These are phyloP conservation scores for Barnettozyma salicaria DNA, from an alignment of 805 yeast genomes.

Conservation along the genomic window DNA sequence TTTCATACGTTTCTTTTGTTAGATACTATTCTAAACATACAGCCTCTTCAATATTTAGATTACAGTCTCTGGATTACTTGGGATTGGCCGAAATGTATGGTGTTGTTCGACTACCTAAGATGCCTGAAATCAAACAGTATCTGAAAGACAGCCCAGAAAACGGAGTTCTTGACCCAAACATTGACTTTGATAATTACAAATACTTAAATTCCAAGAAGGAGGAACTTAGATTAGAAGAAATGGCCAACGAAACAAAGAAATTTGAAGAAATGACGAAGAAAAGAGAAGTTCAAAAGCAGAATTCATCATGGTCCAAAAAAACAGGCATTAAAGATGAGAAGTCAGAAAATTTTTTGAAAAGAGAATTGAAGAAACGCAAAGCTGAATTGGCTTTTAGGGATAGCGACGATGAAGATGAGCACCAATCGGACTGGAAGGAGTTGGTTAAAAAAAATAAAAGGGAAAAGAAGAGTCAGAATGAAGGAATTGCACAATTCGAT, in stretches of 20 bases:
- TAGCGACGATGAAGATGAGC: constrained; percentile 32
- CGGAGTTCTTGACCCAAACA: constrained; percentile 55
- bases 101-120: constrained; percentile 74
- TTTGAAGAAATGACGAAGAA: constrained; percentile 26
- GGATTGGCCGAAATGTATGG: constrained; percentile 76
- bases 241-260: constrained; percentile 38
- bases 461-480: constrained; percentile 37
- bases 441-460: constrained; percentile 60
- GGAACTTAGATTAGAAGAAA: constrained; percentile 48
- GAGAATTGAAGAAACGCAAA: constrained; percentile 38
- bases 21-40: constrained; percentile 83
- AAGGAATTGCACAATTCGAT: constrained; percentile 56
- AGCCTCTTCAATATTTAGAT: constrained; percentile 81
- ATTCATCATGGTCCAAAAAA: constrained; percentile 33
- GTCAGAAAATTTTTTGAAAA: constrained; percentile 55
- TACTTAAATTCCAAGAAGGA: constrained; percentile 67
- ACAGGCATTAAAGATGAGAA: constrained; percentile 43
- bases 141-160: constrained; percentile 48
- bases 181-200: constrained; percentile 50
- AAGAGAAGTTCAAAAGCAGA: constrained; percentile 25
- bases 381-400: constrained; percentile 59
- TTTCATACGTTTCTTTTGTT: constrained; percentile 77
- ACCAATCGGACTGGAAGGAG: constrained; percentile 85
- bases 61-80: constrained; percentile 62
- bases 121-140: constrained; percentile 77